These are phyloP conservation scores for Hordeum pubiflorum DNA, from an alignment of 202 grass and related monocot species.

Conservation along the genomic window DNA sequence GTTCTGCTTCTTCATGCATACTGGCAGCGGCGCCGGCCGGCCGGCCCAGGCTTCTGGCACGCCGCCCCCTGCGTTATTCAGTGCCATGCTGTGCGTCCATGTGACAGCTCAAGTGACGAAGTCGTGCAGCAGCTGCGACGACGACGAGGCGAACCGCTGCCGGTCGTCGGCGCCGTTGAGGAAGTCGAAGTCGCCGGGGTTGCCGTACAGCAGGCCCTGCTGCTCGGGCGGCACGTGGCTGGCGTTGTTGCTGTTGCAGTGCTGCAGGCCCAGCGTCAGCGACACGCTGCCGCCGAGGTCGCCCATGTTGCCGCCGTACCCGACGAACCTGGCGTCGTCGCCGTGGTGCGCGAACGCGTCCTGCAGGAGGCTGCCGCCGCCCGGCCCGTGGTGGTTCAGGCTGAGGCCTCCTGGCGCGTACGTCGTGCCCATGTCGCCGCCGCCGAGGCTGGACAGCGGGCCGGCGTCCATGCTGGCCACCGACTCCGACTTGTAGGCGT, in stretches of 20 bases:
- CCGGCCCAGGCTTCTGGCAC: conserved; percentile 35
- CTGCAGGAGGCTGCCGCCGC: conserved; percentile 35
- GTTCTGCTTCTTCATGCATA: neutral
- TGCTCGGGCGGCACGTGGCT: conserved; percentile 38
- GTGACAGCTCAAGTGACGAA: conserved; percentile 51
- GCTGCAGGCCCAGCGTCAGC: conserved; percentile 84
- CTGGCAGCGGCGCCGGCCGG: conserved; percentile 27
- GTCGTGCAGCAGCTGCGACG: conserved; percentile 81
- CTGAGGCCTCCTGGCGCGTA: conserved; percentile 34
- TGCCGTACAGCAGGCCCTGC: conserved; percentile 48
- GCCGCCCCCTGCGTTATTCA: conserved; percentile 38
- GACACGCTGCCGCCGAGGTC: conserved; percentile 64
- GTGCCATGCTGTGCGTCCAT: neutral
- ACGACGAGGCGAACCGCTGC: conserved; percentile 72
- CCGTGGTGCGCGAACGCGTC: conserved; percentile 47
- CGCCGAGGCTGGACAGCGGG: conserved; percentile 26
- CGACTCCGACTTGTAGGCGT: conserved; percentile 39
- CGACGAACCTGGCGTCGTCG: conserved; percentile 54
- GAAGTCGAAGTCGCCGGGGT: conserved; percentile 62
- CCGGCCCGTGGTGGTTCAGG: conserved; percentile 30
- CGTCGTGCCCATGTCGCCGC: neutral
- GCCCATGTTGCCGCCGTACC: conserved; percentile 68
- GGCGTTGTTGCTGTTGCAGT: conserved; percentile 43
- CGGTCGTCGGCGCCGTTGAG: conserved; percentile 54
- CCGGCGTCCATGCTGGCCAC: conserved; percentile 29